phyloP scores from a whole-genome alignment of 257 asterid species.

The Solanum chmielewskii region DNA sequence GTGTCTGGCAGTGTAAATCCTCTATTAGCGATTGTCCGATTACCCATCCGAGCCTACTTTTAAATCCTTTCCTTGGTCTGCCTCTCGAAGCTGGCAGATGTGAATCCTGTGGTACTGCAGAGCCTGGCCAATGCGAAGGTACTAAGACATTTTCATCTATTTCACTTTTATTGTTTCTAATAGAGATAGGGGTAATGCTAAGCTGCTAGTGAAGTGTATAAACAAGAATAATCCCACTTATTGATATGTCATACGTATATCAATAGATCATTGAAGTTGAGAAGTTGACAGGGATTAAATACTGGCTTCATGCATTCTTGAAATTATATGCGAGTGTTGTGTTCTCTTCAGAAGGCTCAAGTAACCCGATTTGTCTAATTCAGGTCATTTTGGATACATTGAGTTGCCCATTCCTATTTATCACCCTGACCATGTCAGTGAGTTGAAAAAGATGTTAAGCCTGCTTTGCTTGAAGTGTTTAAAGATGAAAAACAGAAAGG shows the following conservation, averaged over 20 bases:
- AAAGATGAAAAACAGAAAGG: slow-evolving; percentile 74
- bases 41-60: slow-evolving; percentile 80
- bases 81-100: slow-evolving; percentile 93
- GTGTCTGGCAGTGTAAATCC: slow-evolving; percentile 55
- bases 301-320: not conserved
- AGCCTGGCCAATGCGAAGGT: slow-evolving; percentile 99
- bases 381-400: slow-evolving; percentile 96
- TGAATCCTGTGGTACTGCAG: slow-evolving; percentile 88
- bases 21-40: slow-evolving; percentile 80
- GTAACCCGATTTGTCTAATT: slow-evolving; percentile 4
- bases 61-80: slow-evolving; percentile 91
- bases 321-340: not conserved
- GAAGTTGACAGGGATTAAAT: not conserved
- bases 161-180: not conserved
- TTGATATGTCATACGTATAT: not conserved
- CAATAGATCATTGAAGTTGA: not conserved
- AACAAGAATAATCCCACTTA: not conserved
- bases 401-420: slow-evolving; percentile 82
- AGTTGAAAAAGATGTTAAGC: slow-evolving; percentile 63
- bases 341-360: not conserved
- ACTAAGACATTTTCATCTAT: not conserved
- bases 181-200: not conserved
- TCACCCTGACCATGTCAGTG: slow-evolving; percentile 89
- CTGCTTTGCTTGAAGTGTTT: slow-evolving; percentile 77
- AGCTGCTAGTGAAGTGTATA: not conserved